Percentiles rank a stretch among this genome's conserved stretches.
Conservation (phyloP, 306 rosid genomes). For the Quercus parvula region DNA sequence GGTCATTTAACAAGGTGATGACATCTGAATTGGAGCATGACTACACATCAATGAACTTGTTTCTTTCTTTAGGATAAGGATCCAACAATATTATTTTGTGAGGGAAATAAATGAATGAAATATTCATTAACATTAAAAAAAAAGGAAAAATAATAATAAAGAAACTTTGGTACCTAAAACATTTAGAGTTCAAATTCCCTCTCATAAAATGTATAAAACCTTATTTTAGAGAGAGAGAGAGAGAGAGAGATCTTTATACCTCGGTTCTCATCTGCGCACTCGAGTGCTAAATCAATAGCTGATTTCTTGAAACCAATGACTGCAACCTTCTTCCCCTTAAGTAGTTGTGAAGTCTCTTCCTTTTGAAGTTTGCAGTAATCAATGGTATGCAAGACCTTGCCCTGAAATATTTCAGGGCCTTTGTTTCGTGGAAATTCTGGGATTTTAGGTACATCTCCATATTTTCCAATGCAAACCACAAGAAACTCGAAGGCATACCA, state of each 20-base stretch:
- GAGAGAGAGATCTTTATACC: conserved; percentile 31
- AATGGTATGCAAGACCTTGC: conserved; percentile 54
- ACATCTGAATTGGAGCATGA: not conserved
- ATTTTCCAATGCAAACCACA: conserved; percentile 67
- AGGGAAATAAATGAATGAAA: not conserved
- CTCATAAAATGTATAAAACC: no score
- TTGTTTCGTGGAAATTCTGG: conserved; percentile 46
- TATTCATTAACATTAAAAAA: not conserved
- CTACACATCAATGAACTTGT: not conserved
- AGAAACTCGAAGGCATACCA: conserved; percentile 68
- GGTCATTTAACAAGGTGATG: not conserved
- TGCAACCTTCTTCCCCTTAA: conserved; percentile 59
- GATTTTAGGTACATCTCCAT: conserved; percentile 53
- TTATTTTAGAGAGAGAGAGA: no score
- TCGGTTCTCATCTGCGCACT: conserved; percentile 70
- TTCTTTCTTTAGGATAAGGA: not conserved
- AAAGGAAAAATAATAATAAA: no score
- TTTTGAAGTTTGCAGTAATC: conserved; percentile 73
- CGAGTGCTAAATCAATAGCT: conserved; percentile 70
- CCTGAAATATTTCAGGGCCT: conserved; percentile 58
- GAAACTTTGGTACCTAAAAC: not conserved
- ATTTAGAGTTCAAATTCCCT: not conserved
- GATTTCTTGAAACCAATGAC: conserved; percentile 80
- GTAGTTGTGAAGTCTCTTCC: conserved; percentile 52
- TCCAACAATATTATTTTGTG: not conserved